Evolutionary conservation across 805 yeast species (phyloP), one percentile per base, ranked within the genome.

Genomic region (Clavispora carvajalis): DNA sequence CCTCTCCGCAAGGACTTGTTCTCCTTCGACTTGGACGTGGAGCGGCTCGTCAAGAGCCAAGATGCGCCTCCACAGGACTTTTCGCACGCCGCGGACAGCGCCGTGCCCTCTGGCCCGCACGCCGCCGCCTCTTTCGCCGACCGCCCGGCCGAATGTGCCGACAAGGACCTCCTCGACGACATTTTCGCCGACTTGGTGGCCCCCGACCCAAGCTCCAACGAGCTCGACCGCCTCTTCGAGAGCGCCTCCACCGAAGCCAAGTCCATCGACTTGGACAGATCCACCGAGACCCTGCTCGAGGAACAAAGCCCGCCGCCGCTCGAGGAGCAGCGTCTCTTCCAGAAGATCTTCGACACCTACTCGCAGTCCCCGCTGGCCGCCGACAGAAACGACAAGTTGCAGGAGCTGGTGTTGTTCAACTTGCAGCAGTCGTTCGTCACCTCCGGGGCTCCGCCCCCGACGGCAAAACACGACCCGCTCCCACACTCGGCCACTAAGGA

Each of bases 291-390:
- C 12, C 17, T 19, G 7, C 5, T 10, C 9, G 19, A 16, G 31
- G 17, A 13, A 15, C 9, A 7, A n/a, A 15, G 30, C 13, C 22
- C n/a, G 12, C 36, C 10, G 15, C 43, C 12, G 44, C 41, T 25
- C 18, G 44, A 49, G 21, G 54, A 51, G 23, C 45, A 45, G 22
- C 38, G 41, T 22, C 34, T 51, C 4, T 51, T 51, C 34, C 40
- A 42, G 19, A 43, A 41, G 19, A 49, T 51, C 37, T 49, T 49
- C 33, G 48, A 44, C 26, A 47, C 46, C 9, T 51, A 49, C 41
- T 33, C 51, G 18, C 40, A 38, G 19, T 26, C 40, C 8, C 40
- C 37, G 5, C 30, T 26, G 2, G 40, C 36, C 17, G 31, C 16
- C 23, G 21, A 37, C 7, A 13, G 16, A 7, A 16, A 11, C 11